A percentile compares a stretch with the other conserved stretches of the same genome.
Evolutionary conservation across 208 protist genomes (phyloP).

Genomic region (Leishmania martiniquensis): DNA sequence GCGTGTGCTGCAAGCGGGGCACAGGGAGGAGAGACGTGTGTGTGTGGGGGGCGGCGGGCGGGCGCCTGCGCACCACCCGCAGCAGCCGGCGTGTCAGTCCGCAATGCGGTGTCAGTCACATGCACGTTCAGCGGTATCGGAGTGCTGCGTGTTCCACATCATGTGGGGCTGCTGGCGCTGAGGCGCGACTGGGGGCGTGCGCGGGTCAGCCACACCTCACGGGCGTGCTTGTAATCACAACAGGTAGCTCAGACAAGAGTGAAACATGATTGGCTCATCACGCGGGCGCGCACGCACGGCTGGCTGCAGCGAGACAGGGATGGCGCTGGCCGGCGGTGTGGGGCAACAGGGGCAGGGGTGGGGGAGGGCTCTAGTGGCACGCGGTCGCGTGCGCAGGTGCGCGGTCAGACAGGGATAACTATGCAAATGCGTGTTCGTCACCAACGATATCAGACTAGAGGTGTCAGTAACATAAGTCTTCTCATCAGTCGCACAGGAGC

Average conservation of each 20-base stretch:
- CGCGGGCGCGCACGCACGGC: background rate
- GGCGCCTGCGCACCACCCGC: background rate
- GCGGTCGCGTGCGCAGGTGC: background rate
- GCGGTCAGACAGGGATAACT: slow-evolving; percentile 46
- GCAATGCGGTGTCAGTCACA: background rate
- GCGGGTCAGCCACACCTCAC: slow-evolving; percentile 4
- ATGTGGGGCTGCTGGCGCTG: slow-evolving; percentile 11
- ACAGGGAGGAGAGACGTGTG: background rate
- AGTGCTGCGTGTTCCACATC: slow-evolving; percentile 15
- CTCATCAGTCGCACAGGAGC: slow-evolving; percentile 15
- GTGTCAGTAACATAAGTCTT: slow-evolving; percentile 31
- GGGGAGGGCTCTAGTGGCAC: background rate
- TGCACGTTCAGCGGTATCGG: background rate
- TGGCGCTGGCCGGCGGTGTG: background rate
- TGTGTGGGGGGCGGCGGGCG: background rate
- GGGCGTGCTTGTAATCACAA: slow-evolving; percentile 9
- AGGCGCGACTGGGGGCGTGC: background rate
- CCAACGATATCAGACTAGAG: slow-evolving; percentile 38
- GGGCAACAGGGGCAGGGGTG: background rate
- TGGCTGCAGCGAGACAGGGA: background rate
- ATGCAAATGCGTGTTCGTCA: slow-evolving; percentile 44
- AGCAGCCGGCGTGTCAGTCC: background rate
- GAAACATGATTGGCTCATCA: slow-evolving; percentile 14
- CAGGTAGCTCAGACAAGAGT: slow-evolving; percentile 12
- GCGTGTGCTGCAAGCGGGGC: too few relatives aligned